A percentile compares a stretch with the other conserved stretches of the same genome.
phyloP scores from a whole-genome alignment of 1,284 basidiomycete genomes.

The Ganoderma resinaceum region DNA sequence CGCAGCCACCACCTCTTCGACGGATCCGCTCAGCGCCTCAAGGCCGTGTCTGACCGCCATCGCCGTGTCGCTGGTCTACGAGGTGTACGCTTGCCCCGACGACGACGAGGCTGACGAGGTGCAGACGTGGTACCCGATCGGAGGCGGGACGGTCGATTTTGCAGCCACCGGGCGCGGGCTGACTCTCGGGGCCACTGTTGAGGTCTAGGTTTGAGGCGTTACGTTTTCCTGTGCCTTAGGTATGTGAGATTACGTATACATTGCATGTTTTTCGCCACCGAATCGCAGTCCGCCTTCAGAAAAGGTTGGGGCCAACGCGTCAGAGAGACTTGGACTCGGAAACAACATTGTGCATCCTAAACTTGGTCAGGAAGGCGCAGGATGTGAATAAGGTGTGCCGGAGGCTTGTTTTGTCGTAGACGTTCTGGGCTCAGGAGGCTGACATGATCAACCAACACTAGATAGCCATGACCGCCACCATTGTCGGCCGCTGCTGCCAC shows the following conservation, averaged over 20 bases:
- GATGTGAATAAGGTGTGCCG: no score
- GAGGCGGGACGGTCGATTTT: background rate
- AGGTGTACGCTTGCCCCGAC: background rate
- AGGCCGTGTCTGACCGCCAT: background rate
- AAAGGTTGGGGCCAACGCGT: no score
- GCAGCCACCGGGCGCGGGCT: background rate
- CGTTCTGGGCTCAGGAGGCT: background rate
- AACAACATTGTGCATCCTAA: no score
- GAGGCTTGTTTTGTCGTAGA: no score
- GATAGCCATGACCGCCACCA: background rate
- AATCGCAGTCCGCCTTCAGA: background rate
- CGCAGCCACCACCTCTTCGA: background rate
- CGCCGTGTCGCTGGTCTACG: background rate
- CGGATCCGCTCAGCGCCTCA: background rate
- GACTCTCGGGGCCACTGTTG: background rate
- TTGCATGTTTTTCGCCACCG: background rate
- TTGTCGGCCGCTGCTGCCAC: background rate
- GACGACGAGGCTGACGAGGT: slow-evolving; percentile 1
- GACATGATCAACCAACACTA: background rate
- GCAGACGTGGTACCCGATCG: background rate
- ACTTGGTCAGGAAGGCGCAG: no score
- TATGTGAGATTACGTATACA: background rate
- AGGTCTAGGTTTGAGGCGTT: background rate
- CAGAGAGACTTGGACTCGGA: no score
- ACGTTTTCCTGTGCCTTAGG: background rate